Evolutionary conservation across 805 yeast species (phyloP).

Genomic region (Yarrowia osloensis): DNA sequence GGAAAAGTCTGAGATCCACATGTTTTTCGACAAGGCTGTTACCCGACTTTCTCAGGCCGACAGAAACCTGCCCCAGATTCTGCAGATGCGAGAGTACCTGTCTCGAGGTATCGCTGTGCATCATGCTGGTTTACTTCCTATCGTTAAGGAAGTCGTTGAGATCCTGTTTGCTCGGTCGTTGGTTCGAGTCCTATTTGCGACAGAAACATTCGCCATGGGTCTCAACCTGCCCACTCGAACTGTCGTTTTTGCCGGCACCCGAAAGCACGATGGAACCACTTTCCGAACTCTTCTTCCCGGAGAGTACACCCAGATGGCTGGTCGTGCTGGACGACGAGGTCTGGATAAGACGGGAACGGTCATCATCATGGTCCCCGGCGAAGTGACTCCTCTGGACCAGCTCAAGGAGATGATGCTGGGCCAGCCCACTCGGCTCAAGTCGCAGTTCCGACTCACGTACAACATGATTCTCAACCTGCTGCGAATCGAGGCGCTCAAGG

Average conservation of each 20-base stretch:
- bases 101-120: slow-evolving; percentile 94
- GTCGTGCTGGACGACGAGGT: slow-evolving; percentile 98
- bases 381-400: slow-evolving; percentile 45
- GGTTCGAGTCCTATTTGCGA: slow-evolving; percentile 89
- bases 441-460: slow-evolving; percentile 92
- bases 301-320: slow-evolving; percentile 98
- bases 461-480: slow-evolving; percentile 90
- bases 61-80: slow-evolving; percentile 87
- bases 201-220: slow-evolving; percentile 99
- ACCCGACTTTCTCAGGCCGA: slow-evolving; percentile 88
- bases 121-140: slow-evolving; percentile 91
- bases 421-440: slow-evolving; percentile 81
- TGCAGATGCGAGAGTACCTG: slow-evolving; percentile 76
- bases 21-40: slow-evolving; percentile 89
- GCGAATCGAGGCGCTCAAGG: slow-evolving; percentile 89
- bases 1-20: slow-evolving; percentile 87
- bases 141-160: slow-evolving; percentile 90
- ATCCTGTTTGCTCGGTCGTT: slow-evolving; percentile 83
- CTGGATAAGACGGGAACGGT: slow-evolving; percentile 92
- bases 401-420: slow-evolving; percentile 86
- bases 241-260: slow-evolving; percentile 80
- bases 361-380: slow-evolving; percentile 69
- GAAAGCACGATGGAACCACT: slow-evolving; percentile 88
- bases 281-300: slow-evolving; percentile 88
- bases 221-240: slow-evolving; percentile 95